Evolutionary conservation across 2,329 filamentous ascomycete genomes (phyloP).

Genomic region (Fusarium newnesense): DNA sequence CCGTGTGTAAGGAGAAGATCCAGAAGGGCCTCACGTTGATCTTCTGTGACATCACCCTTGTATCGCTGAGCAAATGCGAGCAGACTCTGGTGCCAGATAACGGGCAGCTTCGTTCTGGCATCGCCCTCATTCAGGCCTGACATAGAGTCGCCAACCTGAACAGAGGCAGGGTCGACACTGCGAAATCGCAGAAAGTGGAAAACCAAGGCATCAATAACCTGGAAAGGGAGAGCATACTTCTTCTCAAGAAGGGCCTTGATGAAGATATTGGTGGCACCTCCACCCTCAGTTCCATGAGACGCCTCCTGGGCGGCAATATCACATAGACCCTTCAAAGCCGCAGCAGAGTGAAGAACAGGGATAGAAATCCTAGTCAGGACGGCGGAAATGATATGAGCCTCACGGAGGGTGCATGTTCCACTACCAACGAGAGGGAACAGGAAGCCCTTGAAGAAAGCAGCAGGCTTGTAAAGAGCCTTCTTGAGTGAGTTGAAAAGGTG

Average conservation of each 20-base stretch:
- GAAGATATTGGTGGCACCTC: slow-evolving; percentile 93
- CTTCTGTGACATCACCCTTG: slow-evolving; percentile 94
- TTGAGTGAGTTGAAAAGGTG: slow-evolving; percentile 94
- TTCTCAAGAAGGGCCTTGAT: slow-evolving; percentile 94
- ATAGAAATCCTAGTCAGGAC: slow-evolving; percentile 87
- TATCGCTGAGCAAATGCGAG: slow-evolving; percentile 94
- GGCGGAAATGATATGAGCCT: slow-evolving; percentile 90
- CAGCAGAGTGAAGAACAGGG: slow-evolving; percentile 90
- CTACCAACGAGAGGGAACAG: slow-evolving; percentile 88
- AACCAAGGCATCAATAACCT: slow-evolving; percentile 92
- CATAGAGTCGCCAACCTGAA: slow-evolving; percentile 65
- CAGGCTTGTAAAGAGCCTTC: slow-evolving; percentile 91
- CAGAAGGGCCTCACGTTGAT: slow-evolving; percentile 89
- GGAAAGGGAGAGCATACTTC: slow-evolving; percentile 94
- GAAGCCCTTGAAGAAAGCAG: slow-evolving; percentile 96
- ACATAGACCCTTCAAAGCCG: slow-evolving; percentile 89
- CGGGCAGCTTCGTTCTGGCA: slow-evolving; percentile 75
- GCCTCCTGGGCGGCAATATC: slow-evolving; percentile 95
- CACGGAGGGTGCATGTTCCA: slow-evolving; percentile 89
- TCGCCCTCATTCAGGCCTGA: slow-evolving; percentile 59
- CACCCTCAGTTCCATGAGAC: slow-evolving; percentile 82
- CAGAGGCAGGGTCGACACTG: slow-evolving; percentile 69
- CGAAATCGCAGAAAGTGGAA: slow-evolving; percentile 97
- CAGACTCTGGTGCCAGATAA: slow-evolving; percentile 96
- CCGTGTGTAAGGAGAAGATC: slow-evolving; percentile 87